Percentiles rank a stretch among this genome's conserved stretches.
Evolutionary conservation across 139 green algal genomes (phyloP).

Genomic region (Dunaliella primolecta): DNA sequence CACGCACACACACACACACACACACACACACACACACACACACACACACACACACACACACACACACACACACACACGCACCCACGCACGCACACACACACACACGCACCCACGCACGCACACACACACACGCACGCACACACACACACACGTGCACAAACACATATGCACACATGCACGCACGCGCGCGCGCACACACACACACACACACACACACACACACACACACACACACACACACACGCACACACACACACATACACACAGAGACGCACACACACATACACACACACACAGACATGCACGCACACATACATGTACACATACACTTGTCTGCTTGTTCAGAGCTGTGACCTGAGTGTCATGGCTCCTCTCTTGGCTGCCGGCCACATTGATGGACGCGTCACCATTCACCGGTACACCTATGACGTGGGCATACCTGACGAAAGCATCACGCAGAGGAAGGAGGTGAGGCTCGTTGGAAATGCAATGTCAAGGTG

Average conservation of each 20-base stretch:
- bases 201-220: background rate
- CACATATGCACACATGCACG: background rate
- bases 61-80: background rate
- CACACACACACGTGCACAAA: background rate
- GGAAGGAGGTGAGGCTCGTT: background rate
- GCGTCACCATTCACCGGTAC: constrained; percentile 15
- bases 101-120: background rate
- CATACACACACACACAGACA: background rate
- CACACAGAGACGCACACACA: background rate
- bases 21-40: background rate
- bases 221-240: background rate
- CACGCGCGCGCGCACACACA: too few relatives aligned
- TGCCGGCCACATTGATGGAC: constrained; percentile 13
- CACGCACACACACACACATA: background rate
- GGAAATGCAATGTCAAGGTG: too few relatives aligned
- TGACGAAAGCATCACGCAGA: background rate
- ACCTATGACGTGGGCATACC: background rate
- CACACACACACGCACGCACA: background rate
- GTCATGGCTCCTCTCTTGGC: background rate
- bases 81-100: background rate
- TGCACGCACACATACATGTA: background rate
- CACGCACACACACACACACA: background rate
- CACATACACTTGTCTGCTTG: background rate
- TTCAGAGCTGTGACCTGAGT: constrained; percentile 16
- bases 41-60: background rate